Evolutionary conservation across 495 filamentous ascomycete genomes (phyloP).

Genomic region (Patellaria atrata): DNA sequence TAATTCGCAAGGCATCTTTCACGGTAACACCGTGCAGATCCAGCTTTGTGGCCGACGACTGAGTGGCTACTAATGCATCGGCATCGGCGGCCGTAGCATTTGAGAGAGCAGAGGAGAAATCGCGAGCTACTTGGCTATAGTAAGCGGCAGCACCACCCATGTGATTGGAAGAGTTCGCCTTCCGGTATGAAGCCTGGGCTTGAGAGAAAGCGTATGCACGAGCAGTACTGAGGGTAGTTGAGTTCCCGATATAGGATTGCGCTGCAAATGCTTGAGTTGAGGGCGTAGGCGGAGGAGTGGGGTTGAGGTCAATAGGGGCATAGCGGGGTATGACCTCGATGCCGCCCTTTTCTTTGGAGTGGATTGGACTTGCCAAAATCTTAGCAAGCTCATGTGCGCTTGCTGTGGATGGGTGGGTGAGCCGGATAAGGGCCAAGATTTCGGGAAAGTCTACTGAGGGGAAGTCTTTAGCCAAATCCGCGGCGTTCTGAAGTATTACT

Average conservation of each 20-base stretch:
- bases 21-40: conserved; percentile 83
- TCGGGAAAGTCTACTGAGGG: conserved; percentile 32
- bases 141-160: conserved; percentile 54
- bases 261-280: conserved; percentile 2
- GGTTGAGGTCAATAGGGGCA: conserved; percentile 19
- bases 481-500: conserved; percentile 32
- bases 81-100: conserved; percentile 36
- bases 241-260: conserved; percentile 4
- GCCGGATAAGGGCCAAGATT: conserved; percentile 35
- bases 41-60: conserved; percentile 41
- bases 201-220: conserved; percentile 39
- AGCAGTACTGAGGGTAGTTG: conserved; percentile 25
- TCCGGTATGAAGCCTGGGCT: conserved; percentile 46
- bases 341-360: conserved; percentile 8
- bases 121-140: conserved; percentile 45
- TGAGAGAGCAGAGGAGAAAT: conserved; percentile 34
- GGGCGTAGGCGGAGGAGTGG: conserved; percentile 4
- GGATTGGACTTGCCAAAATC: conserved; percentile 30
- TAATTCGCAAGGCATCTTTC: conserved; percentile 61
- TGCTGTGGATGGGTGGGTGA: conserved; percentile 41
- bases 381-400: conserved; percentile 46
- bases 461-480: conserved; percentile 41
- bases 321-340: conserved; percentile 29
- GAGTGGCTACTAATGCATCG: conserved; percentile 43
- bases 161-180: conserved; percentile 46